Conservation (phyloP, 2,329 filamentous ascomycete genomes). For the Diaporthe longicolla region DNA sequence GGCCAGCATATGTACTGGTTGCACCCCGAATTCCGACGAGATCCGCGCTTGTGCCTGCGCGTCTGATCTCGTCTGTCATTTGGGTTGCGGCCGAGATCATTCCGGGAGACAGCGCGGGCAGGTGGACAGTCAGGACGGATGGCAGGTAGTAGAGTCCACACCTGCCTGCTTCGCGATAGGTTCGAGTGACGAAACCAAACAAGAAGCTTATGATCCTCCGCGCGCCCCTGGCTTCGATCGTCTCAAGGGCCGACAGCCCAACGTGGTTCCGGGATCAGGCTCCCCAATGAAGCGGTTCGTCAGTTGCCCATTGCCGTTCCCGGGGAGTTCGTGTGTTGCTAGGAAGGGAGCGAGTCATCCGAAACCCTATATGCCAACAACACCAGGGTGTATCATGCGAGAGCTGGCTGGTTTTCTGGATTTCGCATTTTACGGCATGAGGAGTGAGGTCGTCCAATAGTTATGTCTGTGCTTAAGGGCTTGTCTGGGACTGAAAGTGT, state of each 20-base stretch:
- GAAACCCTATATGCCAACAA: conserved; percentile 29
- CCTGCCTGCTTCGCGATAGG: conserved; percentile 32
- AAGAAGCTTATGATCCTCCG: conserved; percentile 29
- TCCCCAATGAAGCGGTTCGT: not conserved
- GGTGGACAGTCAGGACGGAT: conserved; percentile 22
- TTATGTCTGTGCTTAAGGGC: conserved; percentile 26
- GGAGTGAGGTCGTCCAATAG: conserved; percentile 16
- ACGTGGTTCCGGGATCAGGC: not conserved
- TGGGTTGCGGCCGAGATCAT: conserved; percentile 30
- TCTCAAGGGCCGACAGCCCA: conserved; percentile 22
- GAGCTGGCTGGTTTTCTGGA: conserved; percentile 2
- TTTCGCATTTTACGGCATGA: not conserved
- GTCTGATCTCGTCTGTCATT: conserved; percentile 8
- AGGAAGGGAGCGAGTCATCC: conserved; percentile 25
- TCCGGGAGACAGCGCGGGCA: conserved; percentile 27
- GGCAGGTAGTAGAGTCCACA: conserved; percentile 16
- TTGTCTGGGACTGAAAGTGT: conserved; percentile 32
- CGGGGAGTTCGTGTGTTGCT: conserved; percentile 3
- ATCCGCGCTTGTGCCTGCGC: conserved; percentile 28
- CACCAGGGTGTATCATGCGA: conserved; percentile 11
- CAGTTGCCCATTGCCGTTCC: conserved; percentile 2
- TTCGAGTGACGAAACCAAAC: conserved; percentile 29
- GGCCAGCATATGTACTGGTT: conserved; percentile 20
- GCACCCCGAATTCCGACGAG: conserved; percentile 29
- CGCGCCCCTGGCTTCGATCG: conserved; percentile 24